Base-by-base conservation (phyloP, 2,329 filamentous ascomycete species). In the Beauveria caledonica region DNA sequence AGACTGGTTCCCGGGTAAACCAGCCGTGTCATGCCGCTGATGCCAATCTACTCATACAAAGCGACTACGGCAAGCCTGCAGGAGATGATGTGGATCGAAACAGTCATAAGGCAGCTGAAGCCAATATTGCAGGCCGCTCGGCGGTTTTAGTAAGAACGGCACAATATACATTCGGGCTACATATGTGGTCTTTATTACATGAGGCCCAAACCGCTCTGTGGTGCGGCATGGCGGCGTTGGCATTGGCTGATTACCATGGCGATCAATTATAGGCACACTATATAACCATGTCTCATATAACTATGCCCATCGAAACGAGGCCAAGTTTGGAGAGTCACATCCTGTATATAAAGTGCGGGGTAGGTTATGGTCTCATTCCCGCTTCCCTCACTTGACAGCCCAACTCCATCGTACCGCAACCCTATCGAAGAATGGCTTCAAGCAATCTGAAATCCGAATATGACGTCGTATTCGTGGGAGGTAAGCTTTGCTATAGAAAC, bases 381-480 rank as follows among this genome's bases (percentile, higher is more conserved):
- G 17, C 21, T 29, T 39, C 17, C 17, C 15, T 27, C 27, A 8
- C 42, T 19, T 29, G 8, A 50, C 7, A 7, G 0, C 1, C 13
- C 27, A 19, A 17, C 5, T 2, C 44, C 5, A 3, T 25, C 27
- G 27, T 29, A 3, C 27, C 27, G 1, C 27, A n/a, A 17, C 4
- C 5, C 45, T 8, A 3, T 39, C 17, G 9, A 15, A 50, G 7
- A 19, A 58, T 58, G 45, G 33, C 39, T 44, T 21, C 56, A 8
- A n/a, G 21, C 50, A 40, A 40, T 36, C 40, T 60, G 9, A 60
- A 33, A 33, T 59, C 45, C 5, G 63, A 63, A 53, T 67, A 68
- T 36, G 66, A 68, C 10, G 51, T 68, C 17, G 63, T 68, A 23
- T 61, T 68, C 19, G 67, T 62, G 3, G 66, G 67, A n/a, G 66